These are phyloP conservation scores for Centaurea solstitialis DNA, from an alignment of 129 eudicot genomes.

Conservation along the genomic window DNA sequence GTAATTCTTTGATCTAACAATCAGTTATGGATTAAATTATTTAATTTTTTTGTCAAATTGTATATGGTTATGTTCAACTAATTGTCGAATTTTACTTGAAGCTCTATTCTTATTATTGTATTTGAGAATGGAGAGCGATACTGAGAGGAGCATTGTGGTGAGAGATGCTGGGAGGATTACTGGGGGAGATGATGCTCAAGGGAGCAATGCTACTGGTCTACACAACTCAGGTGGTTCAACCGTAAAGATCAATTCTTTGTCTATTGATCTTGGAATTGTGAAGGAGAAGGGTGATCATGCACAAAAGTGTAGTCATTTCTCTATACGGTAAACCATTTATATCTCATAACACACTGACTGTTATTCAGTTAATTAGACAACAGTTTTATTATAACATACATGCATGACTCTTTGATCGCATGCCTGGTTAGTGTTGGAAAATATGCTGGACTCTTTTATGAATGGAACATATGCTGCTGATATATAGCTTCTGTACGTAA, in stretches of 20 bases:
- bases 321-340: slow-evolving; percentile 46
- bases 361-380: background rate
- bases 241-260: slow-evolving; percentile 36
- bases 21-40: background rate
- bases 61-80: background rate
- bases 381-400: background rate
- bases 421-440: background rate
- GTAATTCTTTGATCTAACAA: background rate
- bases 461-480: background rate
- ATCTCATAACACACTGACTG: background rate
- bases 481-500: background rate
- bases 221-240: slow-evolving; percentile 30
- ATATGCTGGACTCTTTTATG: too few relatives aligned
- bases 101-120: background rate
- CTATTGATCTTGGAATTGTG: slow-evolving; percentile 39
- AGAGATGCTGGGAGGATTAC: background rate
- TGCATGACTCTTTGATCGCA: background rate
- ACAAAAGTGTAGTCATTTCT: slow-evolving; percentile 36
- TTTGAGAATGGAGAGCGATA: background rate
- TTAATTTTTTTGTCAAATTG: background rate
- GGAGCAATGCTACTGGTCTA: slow-evolving; percentile 21
- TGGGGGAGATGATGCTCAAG: slow-evolving; percentile 28
- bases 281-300: slow-evolving; percentile 27
- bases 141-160: slow-evolving; percentile 22
- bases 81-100: background rate